Evolutionary conservation across 257 asterid species (phyloP), one percentile per base, ranked within the genome.

Genomic region (Agastache rugosa): DNA sequence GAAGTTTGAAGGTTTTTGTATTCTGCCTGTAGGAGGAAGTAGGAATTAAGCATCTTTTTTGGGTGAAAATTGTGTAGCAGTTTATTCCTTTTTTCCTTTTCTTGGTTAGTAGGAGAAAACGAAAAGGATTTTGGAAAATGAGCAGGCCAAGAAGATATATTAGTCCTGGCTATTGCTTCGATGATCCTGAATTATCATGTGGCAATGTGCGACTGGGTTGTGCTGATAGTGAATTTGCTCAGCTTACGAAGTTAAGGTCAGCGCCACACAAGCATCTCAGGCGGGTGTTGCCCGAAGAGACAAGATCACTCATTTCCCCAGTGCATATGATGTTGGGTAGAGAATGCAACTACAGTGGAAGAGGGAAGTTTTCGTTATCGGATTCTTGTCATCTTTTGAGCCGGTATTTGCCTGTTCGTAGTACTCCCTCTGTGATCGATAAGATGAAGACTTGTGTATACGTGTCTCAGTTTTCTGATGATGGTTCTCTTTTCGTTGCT

Each of bases 401-500:
- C 83, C 86, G 90, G 44, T 94, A 92, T 87, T 81, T 90, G 74
- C 99, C 99, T 0, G 77, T 83, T 39, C 17, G 73, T 61, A 86
- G 90, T 22, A 27, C 44, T 47, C 99, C 99, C 51, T 60, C 82
- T 4, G 81, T 75, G 56, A 31, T 94, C 6, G 97, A 94, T 78
- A 77, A 63, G 83, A 85, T 90, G 96, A 75, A 59, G 20, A 92
- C 96, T 56, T 77, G 88, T 71, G 87, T 90, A 8, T 94, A 92
- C 48, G 88, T 90, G 23, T 90, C 99, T 17, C 99, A 92, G 59
- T 94, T 90, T 86, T 92, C 99, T 0, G 77, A 79, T 6, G 98
- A 94, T 58, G 99, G 99, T 51, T 90, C 98, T 73, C 89, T 92
- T 44, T 90, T 94, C 61, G 83, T 92, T 72, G 96, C 97, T 14